These are phyloP conservation scores for Vanrija sp. DNA, from an alignment of 1,284 basidiomycete genomes.

Conservation along the genomic window DNA sequence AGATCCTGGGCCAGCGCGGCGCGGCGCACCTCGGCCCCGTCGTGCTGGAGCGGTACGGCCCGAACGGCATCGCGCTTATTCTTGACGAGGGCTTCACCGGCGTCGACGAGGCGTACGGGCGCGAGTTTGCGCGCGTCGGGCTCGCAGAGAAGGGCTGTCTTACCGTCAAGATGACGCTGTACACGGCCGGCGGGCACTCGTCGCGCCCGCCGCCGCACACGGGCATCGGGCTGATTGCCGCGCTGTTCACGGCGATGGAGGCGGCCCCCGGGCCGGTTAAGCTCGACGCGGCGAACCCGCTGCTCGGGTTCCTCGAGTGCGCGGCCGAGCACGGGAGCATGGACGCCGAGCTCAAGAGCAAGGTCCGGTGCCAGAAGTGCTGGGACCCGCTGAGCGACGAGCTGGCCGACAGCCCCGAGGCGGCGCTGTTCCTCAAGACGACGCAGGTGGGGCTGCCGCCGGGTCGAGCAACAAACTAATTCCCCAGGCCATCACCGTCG, in stretches of 20 bases:
- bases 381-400: constrained; percentile 6
- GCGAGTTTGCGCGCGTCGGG: constrained; percentile 27
- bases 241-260: constrained; percentile 17
- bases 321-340: constrained; percentile 11
- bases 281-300: constrained; percentile 12
- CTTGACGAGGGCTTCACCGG: constrained; percentile 51
- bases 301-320: constrained; percentile 21
- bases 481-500: constrained; percentile 15
- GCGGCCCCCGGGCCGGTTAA: constrained; percentile 7
- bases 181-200: constrained; percentile 62
- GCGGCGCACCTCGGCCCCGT: constrained; percentile 36
- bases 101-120: constrained; percentile 32
- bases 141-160: constrained; percentile 46
- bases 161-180: constrained; percentile 55
- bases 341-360: constrained; percentile 4
- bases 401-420: constrained; percentile 2
- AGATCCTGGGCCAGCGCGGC: constrained; percentile 47
- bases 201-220: constrained; percentile 50
- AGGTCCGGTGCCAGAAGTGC: constrained; percentile 10
- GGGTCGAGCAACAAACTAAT: too few species aligned
- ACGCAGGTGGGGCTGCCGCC: background rate
- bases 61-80: constrained; percentile 45
- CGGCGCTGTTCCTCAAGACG: constrained; percentile 16
- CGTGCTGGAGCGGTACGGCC: constrained; percentile 44
- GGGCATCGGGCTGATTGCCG: constrained; percentile 37